Conservation (phyloP, 805 yeast genomes). For the Candida ficus region DNA sequence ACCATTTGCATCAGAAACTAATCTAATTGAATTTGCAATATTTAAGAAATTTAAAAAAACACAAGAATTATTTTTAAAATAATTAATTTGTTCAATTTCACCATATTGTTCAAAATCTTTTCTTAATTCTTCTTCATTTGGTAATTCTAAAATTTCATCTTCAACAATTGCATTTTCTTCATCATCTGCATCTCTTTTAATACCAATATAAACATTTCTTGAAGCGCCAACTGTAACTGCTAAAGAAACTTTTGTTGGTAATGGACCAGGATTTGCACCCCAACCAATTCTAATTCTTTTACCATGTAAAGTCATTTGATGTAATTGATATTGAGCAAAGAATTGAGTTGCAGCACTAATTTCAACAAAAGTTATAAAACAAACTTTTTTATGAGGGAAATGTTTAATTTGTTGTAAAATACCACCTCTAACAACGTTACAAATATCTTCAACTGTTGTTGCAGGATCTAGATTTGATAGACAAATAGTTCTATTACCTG, state of each 20-base stretch:
- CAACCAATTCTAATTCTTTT: slow-evolving; percentile 62
- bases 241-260: slow-evolving; percentile 46
- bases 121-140: slow-evolving; percentile 46
- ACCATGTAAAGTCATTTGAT: slow-evolving; percentile 58
- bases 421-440: slow-evolving; percentile 78
- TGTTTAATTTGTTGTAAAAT: slow-evolving; percentile 53
- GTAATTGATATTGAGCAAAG: slow-evolving; percentile 52
- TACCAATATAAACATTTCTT: slow-evolving; percentile 71
- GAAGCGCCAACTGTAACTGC: slow-evolving; percentile 74
- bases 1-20: slow-evolving; percentile 54
- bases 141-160: slow-evolving; percentile 31
- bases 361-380: slow-evolving; percentile 68
- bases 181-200: slow-evolving; percentile 33
- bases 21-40: slow-evolving; percentile 56
- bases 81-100: slow-evolving; percentile 71
- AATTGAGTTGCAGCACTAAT: slow-evolving; percentile 62
- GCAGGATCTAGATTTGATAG: slow-evolving; percentile 61
- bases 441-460: slow-evolving; percentile 66
- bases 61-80: slow-evolving; percentile 62
- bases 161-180: slow-evolving; percentile 24
- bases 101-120: slow-evolving; percentile 62
- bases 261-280: slow-evolving; percentile 63
- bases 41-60: slow-evolving; percentile 70
- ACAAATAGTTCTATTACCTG: slow-evolving; percentile 67
- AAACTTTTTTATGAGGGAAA: slow-evolving; percentile 48